Base-by-base conservation (phyloP, 1,284 basidiomycete species). In the Cyathus pygmaeus region DNA sequence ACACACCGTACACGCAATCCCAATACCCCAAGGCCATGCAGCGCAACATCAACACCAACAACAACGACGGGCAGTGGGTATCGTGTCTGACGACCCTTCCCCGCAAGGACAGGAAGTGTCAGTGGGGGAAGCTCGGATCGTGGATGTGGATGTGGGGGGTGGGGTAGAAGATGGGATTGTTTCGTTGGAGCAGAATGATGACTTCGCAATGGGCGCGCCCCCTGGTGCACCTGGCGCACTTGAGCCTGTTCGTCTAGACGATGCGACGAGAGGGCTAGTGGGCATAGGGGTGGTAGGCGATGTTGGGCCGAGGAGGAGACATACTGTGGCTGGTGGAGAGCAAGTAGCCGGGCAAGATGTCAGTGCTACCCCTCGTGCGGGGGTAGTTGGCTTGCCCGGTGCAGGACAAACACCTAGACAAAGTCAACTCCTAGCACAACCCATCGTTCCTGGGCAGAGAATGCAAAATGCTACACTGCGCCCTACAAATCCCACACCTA, bases 191-290 rank as follows among this genome's bases (percentile, higher is more conserved):
- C 83, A 84, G 47, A 87, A 94, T 68, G 92, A 94, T 62, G 92
- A 94, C 73, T 89, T 94, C 65, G 92, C 92, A 11, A 93, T 94
- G 91, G 92, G 92, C 56, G 92, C 92, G 0, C 92, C 92, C 10
- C 92, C 92, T 10, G 92, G 92, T 39, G 92, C 92, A 1, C 92
- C 92, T 3, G 92, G 92, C 53, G 92, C 92, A 1, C 77, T 91
- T 59, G 85, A 85, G 21, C 59, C 53, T 65, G 59, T 71, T 52
- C 54, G 36, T 57, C 10, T 30, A 31, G 23, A 26, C 9, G 50
- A 31, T n/a, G 29, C 24, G 23, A 52, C 24, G 50, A 13, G 19
- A 7, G n/a, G 19, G 9, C n/a, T 24, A 46, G n/a, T 46, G 44
- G 47, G 23, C 47, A 19, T 53, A 55, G 50, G 61, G 33, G 30